Percentiles rank a stretch among this genome's conserved stretches.
These are phyloP conservation scores for Crithidia fasciculata DNA, from an alignment of 208 protist genomes.

Conservation along the genomic window DNA sequence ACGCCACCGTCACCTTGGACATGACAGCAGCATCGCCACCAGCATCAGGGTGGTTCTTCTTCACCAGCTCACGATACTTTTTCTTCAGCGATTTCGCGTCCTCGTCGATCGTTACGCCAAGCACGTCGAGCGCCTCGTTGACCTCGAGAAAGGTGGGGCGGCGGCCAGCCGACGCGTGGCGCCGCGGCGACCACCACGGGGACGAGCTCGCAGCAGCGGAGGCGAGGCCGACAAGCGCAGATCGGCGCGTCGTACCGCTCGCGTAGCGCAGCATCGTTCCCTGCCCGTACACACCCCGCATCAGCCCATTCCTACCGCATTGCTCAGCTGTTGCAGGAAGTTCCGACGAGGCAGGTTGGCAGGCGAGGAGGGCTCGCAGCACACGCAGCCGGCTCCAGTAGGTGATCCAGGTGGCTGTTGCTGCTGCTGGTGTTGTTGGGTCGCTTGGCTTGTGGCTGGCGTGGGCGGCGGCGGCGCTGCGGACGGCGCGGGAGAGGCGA, in stretches of 20 bases:
- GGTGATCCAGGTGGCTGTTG: not conserved
- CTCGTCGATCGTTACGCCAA: conserved; percentile 50
- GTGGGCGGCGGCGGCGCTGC: not conserved
- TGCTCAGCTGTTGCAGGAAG: no score
- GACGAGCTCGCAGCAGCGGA: not conserved
- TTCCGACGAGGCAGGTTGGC: not conserved
- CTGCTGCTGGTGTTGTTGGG: no score
- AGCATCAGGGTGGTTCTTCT: conserved; percentile 81
- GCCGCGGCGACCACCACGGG: conserved; percentile 23
- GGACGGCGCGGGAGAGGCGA: not conserved
- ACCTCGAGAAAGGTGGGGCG: conserved; percentile 67
- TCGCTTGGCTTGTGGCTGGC: no score
- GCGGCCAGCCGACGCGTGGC: conserved; percentile 28
- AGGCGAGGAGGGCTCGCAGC: not conserved
- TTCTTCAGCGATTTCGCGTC: conserved; percentile 56
- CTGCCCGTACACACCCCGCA: no score
- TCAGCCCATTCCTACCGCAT: no score
- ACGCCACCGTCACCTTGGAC: conserved; percentile 81
- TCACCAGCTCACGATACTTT: conserved; percentile 71
- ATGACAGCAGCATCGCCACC: conserved; percentile 75
- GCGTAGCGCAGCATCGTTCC: no score
- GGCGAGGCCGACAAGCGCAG: no score
- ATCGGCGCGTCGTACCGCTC: not conserved
- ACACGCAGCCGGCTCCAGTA: not conserved
- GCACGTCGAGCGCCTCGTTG: conserved; percentile 49